phyloP scores from a whole-genome alignment of 768 basidiomycete genomes.

The Suillus paluster region DNA sequence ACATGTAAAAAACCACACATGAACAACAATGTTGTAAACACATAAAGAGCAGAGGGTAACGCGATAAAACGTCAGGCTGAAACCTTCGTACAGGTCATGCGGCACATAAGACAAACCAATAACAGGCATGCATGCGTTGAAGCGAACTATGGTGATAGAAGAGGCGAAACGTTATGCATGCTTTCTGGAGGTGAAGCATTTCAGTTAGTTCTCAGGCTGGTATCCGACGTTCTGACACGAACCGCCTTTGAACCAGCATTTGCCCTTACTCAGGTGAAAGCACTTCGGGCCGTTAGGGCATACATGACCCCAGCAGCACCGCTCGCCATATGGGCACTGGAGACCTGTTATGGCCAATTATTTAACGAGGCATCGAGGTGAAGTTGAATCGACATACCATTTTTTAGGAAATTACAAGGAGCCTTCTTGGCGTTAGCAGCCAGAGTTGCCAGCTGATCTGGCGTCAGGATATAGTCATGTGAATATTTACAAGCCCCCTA shows the following conservation, averaged over 20 bases:
- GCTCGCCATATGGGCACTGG: conserved; percentile 73
- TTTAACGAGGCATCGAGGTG: conserved; percentile 12
- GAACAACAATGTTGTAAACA: conserved; percentile 27
- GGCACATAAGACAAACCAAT: conserved; percentile 26
- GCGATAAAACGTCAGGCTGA: conserved; percentile 11
- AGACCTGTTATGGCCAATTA: conserved; percentile 48
- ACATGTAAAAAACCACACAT: conserved; percentile 18
- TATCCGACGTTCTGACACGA: conserved; percentile 22
- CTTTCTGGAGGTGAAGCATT: conserved; percentile 33
- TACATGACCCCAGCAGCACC: conserved; percentile 83
- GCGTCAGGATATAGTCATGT: conserved; percentile 74
- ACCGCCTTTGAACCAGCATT: conserved; percentile 88
- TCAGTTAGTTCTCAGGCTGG: background rate
- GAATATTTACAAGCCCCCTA: conserved; percentile 82
- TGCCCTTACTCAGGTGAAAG: conserved; percentile 72
- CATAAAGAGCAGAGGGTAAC: conserved; percentile 7
- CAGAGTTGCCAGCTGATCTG: conserved; percentile 72
- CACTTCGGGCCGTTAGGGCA: conserved; percentile 82
- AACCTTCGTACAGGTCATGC: conserved; percentile 29
- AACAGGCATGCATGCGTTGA: conserved; percentile 25
- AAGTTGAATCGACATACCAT: conserved; percentile 46
- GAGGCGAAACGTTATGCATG: conserved; percentile 40
- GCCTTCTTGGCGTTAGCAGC: conserved; percentile 83
- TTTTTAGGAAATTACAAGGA: conserved; percentile 84
- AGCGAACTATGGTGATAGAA: conserved; percentile 17